Evolutionary conservation across 805 yeast species (phyloP).

Genomic region (Torulaspora microellipsoides): DNA sequence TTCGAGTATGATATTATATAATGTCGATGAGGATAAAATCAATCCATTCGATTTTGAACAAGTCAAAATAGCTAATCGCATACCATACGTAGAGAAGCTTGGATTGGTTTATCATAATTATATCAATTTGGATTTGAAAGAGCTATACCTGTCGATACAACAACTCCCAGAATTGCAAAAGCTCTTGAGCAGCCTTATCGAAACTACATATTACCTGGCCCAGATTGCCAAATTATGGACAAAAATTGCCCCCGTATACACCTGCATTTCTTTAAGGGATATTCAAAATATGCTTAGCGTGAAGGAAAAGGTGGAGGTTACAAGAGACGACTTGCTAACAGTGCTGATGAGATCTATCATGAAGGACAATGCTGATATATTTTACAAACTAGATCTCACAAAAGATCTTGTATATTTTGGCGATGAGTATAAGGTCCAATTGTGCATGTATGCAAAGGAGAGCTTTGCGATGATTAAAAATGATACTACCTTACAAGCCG

Average conservation of each 20-base stretch:
- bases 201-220: constrained; percentile 14
- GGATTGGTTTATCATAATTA: constrained; percentile 16
- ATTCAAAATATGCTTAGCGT: constrained; percentile 17
- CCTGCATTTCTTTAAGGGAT: constrained; percentile 28
- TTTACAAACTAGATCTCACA: constrained; percentile 29
- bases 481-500: not conserved
- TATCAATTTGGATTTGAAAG: constrained; percentile 11
- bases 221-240: constrained; percentile 26
- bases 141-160: constrained; percentile 13
- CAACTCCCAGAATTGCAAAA: constrained; percentile 7
- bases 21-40: constrained; percentile 12
- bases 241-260: constrained; percentile 26
- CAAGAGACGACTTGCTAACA: constrained; percentile 27
- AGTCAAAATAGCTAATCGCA: constrained; percentile 18
- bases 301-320: constrained; percentile 3
- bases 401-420: constrained; percentile 29
- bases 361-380: constrained; percentile 25
- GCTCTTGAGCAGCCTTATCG: constrained; percentile 14
- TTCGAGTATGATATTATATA: constrained; percentile 20
- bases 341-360: constrained; percentile 29
- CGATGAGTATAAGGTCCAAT: constrained; percentile 19
- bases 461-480: constrained; percentile 2
- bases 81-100: constrained; percentile 13
- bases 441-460: constrained; percentile 15
- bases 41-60: constrained; percentile 33